Evolutionary conservation across 371 early-diverging fungal species (phyloP).

Genomic region (Mortierella sp.): DNA sequence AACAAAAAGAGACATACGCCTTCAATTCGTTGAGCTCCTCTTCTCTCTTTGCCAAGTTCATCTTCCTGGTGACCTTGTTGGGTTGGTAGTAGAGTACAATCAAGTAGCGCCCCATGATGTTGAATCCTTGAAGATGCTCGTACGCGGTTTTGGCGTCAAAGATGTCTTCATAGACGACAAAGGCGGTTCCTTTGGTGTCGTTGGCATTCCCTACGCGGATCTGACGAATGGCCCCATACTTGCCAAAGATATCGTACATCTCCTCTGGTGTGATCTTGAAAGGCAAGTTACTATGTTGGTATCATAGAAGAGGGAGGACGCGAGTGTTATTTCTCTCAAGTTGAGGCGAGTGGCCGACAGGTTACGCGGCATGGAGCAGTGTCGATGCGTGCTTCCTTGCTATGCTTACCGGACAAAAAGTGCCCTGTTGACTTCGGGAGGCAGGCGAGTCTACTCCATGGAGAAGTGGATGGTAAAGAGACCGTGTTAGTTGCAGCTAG

Average conservation of each 20-base stretch:
- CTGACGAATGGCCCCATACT: slow-evolving; percentile 96
- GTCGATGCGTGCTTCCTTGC: background rate
- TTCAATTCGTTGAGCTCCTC: slow-evolving; percentile 86
- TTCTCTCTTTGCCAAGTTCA: slow-evolving; percentile 87
- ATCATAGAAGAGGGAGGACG: too few relatives aligned
- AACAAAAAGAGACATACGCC: slow-evolving; percentile 57
- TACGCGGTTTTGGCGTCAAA: slow-evolving; percentile 97
- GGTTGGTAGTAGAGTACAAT: slow-evolving; percentile 94
- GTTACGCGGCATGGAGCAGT: background rate
- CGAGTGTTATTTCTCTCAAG: too few relatives aligned
- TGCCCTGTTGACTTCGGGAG: slow-evolving; percentile 93
- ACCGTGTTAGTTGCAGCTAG: slow-evolving; percentile 6
- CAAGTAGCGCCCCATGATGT: slow-evolving; percentile 93
- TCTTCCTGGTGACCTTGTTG: slow-evolving; percentile 82
- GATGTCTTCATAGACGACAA: slow-evolving; percentile 97
- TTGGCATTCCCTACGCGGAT: slow-evolving; percentile 88
- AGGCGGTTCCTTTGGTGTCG: slow-evolving; percentile 95
- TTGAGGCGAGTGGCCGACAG: too few relatives aligned
- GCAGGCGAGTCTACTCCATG: slow-evolving; percentile 75
- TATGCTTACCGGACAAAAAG: slow-evolving; percentile 82
- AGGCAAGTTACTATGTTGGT: slow-evolving; percentile 80
- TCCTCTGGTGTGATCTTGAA: slow-evolving; percentile 95
- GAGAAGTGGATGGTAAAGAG: too few relatives aligned
- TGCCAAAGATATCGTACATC: slow-evolving; percentile 97
- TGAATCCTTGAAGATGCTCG: slow-evolving; percentile 95